These are phyloP conservation scores for Angomonas desouzai DNA, from an alignment of 208 protist genomes.

Conservation along the genomic window DNA sequence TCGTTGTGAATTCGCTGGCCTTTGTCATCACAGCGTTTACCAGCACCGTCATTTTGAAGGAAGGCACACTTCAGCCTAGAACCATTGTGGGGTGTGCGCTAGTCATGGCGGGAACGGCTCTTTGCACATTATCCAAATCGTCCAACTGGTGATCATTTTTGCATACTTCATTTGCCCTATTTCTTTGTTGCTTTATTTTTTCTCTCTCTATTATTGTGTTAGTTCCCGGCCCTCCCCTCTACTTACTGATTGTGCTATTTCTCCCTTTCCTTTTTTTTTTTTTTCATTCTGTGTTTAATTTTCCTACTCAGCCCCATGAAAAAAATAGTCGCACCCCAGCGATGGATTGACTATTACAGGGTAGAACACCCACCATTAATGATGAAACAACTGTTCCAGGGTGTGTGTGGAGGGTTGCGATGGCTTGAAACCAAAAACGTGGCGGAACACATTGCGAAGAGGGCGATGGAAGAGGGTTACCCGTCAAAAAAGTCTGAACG, in stretches of 20 bases:
- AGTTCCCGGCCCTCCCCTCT: neutral
- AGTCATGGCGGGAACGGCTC: constrained; percentile 63
- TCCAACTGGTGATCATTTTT: neutral
- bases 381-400: constrained; percentile 81
- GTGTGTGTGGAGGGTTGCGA: constrained; percentile 65
- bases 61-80: constrained; percentile 41
- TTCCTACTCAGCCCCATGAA: constrained; percentile 26
- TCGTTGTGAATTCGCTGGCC: constrained; percentile 78
- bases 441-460: constrained; percentile 62
- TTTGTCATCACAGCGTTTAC: constrained; percentile 80
- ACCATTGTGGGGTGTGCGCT: constrained; percentile 44
- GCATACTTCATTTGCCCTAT: neutral
- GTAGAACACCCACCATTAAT: constrained; percentile 87
- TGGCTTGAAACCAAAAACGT: constrained; percentile 70
- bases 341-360: constrained; percentile 58
- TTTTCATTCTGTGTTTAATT: constrained; percentile 7
- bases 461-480: constrained; percentile 70
- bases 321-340: constrained; percentile 53
- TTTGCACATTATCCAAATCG: constrained; percentile 60
- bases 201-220: neutral
- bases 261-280: too few relatives aligned
- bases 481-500: constrained; percentile 37
- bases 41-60: constrained; percentile 63
- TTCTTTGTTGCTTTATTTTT: constrained; percentile 6
- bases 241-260: too few relatives aligned